These are phyloP conservation scores for Pythium phragmiticola DNA, from an alignment of 352 stramenopile species.

Conservation along the genomic window DNA sequence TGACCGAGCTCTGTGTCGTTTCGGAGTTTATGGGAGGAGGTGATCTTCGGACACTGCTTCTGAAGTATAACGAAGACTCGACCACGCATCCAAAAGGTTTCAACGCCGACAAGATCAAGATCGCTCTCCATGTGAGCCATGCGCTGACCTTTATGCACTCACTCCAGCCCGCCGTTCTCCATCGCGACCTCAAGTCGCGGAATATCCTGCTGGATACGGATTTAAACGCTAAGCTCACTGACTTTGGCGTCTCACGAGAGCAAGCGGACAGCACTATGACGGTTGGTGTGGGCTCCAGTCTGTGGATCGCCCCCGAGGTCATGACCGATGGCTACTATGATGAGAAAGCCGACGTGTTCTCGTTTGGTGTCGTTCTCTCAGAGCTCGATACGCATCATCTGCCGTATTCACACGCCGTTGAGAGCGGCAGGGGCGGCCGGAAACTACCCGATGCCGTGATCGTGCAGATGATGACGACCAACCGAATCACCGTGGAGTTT, in stretches of 20 bases:
- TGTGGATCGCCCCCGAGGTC: constrained; percentile 34
- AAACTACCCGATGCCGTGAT: constrained; percentile 15
- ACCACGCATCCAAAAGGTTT: constrained; percentile 8
- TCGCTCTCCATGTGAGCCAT: constrained; percentile 14
- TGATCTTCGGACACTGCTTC: constrained; percentile 10
- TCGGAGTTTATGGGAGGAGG: constrained; percentile 29
- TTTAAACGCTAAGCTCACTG: constrained; percentile 17
- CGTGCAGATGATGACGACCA: constrained; percentile 10
- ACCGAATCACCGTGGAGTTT: constrained; percentile 11
- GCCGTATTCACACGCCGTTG: constrained; percentile 9
- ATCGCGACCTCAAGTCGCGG: constrained; percentile 19
- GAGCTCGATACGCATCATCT: constrained; percentile 10
- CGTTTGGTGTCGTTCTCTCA: constrained; percentile 12
- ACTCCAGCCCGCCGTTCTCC: constrained; percentile 12
- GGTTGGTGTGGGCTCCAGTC: constrained; percentile 13
- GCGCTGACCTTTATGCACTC: constrained; percentile 19
- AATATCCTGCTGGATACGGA: constrained; percentile 18
- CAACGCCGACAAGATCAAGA: constrained; percentile 17
- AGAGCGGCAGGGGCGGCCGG: constrained; percentile 8
- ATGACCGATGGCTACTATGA: constrained; percentile 27
- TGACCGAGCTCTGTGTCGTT: constrained; percentile 26
- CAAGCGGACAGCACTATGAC: constrained; percentile 15
- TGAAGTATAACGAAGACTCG: background rate
- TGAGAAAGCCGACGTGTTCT: constrained; percentile 22
- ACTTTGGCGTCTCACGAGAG: constrained; percentile 21